Base-by-base conservation (phyloP, 2,329 filamentous ascomycete species). In the Arthrinium phaeospermum region DNA sequence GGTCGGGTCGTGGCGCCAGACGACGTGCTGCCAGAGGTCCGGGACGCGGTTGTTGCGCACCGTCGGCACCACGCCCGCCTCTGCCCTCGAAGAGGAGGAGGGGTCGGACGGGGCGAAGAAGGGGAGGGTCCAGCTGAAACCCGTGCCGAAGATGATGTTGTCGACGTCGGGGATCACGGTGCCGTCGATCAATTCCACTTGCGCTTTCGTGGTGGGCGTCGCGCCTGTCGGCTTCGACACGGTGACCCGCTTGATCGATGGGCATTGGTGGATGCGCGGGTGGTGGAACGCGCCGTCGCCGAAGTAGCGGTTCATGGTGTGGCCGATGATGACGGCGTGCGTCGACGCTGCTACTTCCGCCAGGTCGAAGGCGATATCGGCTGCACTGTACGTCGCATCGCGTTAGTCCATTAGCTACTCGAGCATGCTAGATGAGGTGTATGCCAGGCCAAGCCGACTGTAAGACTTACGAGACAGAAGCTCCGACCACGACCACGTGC, bases 71-170 rank as follows among this genome's bases (percentile, higher is more conserved):
- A 7, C 4, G 45, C 7, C 5, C 14, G 14, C 45, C 14, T 46
- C 45, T 16, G 14, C 19, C 4, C 45, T 14, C 3, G 53, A 61
- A 2, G 34, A 24, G 4, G 57, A 61, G 2, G 34, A 24, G 4
- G 57, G n/a, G 2, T 1, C n/a, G 46, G 19, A 57, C 0, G 27
- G 8, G 45, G 45, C 45, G 0, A 91, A 78, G 77, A 92, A 92
- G 0, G 90, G 90, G 0, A 92, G 78, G 0, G 88, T 89, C 89
- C 89, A 92, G 37, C 84, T 86, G 78, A 91, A 92, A 0, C 91
- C 91, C 0, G 91, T 93, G 30, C 90, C 91, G 72, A 93, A 91
- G 74, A 93, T 87, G 73, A 93, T 84, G 75, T 88, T 78, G 78
- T 93, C 91, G 19, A 93, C 87, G 24, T 87, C 82, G 0, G 83